Percentiles rank a stretch among this genome's conserved stretches.
Conservation (phyloP, 2,329 filamentous ascomycete genomes). For the Hymenoscyphus fructigenus region DNA sequence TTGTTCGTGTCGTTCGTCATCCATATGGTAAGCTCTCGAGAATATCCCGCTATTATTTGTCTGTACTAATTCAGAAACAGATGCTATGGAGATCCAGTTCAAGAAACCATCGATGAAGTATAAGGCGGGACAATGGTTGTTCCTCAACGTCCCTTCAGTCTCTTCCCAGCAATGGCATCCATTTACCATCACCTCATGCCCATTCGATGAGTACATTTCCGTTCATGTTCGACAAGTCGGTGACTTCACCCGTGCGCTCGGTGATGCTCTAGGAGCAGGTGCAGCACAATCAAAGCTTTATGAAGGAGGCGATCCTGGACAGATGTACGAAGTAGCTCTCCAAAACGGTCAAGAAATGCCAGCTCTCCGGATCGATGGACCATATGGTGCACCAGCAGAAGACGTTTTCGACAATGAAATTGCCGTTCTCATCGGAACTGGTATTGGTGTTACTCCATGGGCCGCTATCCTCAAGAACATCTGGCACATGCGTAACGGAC, state of each 20-base stretch:
- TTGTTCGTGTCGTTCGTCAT: constrained; percentile 91
- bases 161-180: constrained; percentile 95
- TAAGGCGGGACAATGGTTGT: constrained; percentile 98
- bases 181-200: constrained; percentile 98
- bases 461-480: constrained; percentile 93
- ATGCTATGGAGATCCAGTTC: constrained; percentile 97
- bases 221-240: constrained; percentile 95
- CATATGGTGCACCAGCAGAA: constrained; percentile 94
- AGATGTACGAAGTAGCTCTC: constrained; percentile 97
- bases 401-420: constrained; percentile 96
- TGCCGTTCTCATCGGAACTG: constrained; percentile 79
- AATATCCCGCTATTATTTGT: neutral
- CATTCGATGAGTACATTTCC: constrained; percentile 91
- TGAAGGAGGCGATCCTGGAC: constrained; percentile 89
- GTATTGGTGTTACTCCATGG: constrained; percentile 87
- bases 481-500: constrained; percentile 89
- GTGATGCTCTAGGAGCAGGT: constrained; percentile 91
- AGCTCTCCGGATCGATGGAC: constrained; percentile 83
- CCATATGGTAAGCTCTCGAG: constrained; percentile 71
- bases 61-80: constrained; percentile 45
- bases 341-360: constrained; percentile 95
- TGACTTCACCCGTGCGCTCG: constrained; percentile 92
- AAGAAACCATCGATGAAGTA: constrained; percentile 95
- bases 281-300: constrained; percentile 84
- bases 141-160: constrained; percentile 87